These are phyloP conservation scores for Paspalum notatum DNA, from an alignment of 176 grass and related monocot species.

Conservation along the genomic window DNA sequence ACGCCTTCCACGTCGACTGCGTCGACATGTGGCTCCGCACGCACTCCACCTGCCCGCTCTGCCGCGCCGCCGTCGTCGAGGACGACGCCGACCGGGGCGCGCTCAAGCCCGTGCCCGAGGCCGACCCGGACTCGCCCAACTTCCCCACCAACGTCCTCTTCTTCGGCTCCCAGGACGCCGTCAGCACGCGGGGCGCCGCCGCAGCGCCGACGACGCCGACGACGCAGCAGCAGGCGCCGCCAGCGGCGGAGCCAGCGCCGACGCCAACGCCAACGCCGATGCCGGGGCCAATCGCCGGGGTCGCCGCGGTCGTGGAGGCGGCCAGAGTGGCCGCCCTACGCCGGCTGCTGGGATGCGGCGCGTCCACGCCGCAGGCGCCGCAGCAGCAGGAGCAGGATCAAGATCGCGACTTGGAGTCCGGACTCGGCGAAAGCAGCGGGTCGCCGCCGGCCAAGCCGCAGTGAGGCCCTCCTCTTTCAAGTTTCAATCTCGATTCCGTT, in stretches of 20 bases:
- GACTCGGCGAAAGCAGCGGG: constrained; percentile 47
- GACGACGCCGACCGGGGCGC: not conserved
- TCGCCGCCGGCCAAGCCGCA: constrained; percentile 47
- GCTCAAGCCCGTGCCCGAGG: constrained; percentile 11
- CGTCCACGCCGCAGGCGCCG: not conserved
- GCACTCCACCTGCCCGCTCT: constrained; percentile 73
- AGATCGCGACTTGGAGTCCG: constrained; percentile 46
- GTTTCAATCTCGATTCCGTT: not conserved
- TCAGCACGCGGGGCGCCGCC: constrained; percentile 34
- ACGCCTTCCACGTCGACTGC: constrained; percentile 73
- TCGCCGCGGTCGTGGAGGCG: constrained; percentile 53
- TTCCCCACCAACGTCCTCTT: constrained; percentile 75
- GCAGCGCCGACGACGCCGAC: not conserved
- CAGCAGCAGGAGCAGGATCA: not conserved
- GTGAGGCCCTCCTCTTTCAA: not conserved
- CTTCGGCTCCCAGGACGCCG: constrained; percentile 64
- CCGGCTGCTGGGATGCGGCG: constrained; percentile 51
- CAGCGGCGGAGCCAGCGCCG: not conserved
- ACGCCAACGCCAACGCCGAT: not conserved
- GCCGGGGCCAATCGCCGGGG: constrained; percentile 26
- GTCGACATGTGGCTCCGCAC: constrained; percentile 73
- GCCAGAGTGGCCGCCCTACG: constrained; percentile 58
- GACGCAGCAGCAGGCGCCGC: not conserved
- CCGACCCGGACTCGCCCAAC: constrained; percentile 47
- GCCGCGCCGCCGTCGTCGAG: constrained; percentile 53